A percentile compares a stretch with the other conserved stretches of the same genome.
phyloP scores from a whole-genome alignment of 2,329 filamentous ascomycete species.

The Pyricularia grisea region DNA sequence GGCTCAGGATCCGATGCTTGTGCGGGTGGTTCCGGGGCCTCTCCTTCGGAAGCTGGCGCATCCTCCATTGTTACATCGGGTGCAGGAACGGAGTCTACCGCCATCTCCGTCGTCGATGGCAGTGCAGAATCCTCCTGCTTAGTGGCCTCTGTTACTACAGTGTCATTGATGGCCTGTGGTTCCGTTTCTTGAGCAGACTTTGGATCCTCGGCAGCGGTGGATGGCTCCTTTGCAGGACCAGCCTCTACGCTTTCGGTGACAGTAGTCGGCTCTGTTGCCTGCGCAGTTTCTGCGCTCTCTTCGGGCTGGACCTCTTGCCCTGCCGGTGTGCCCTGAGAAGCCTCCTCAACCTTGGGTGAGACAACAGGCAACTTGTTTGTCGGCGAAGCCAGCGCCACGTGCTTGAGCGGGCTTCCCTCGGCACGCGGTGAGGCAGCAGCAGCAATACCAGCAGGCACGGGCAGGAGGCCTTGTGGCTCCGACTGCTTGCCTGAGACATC shows the following conservation, averaged over 20 bases:
- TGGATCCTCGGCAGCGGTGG: not conserved
- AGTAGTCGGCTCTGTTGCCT: not conserved
- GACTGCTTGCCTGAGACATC: not conserved
- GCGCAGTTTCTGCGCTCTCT: not conserved
- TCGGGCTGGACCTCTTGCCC: not conserved
- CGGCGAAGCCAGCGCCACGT: constrained; percentile 3
- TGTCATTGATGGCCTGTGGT: not conserved
- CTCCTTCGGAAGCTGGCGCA: not conserved
- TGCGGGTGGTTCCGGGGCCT: not conserved
- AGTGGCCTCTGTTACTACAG: not conserved
- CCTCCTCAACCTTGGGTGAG: not conserved
- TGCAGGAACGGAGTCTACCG: not conserved
- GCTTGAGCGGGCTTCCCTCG: constrained; percentile 4
- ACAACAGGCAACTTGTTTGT: not conserved
- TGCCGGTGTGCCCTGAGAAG: not conserved
- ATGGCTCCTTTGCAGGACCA: too few species aligned
- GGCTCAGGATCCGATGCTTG: not conserved
- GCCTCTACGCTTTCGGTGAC: not conserved
- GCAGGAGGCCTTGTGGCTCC: not conserved
- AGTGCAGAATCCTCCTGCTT: not conserved
- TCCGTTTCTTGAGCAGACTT: not conserved
- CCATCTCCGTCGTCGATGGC: not conserved
- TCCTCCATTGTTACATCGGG: not conserved
- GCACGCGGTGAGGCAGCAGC: not conserved
- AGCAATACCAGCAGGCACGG: not conserved